phyloP scores from a whole-genome alignment of 768 basidiomycete genomes.

The Epithele typhae region DNA sequence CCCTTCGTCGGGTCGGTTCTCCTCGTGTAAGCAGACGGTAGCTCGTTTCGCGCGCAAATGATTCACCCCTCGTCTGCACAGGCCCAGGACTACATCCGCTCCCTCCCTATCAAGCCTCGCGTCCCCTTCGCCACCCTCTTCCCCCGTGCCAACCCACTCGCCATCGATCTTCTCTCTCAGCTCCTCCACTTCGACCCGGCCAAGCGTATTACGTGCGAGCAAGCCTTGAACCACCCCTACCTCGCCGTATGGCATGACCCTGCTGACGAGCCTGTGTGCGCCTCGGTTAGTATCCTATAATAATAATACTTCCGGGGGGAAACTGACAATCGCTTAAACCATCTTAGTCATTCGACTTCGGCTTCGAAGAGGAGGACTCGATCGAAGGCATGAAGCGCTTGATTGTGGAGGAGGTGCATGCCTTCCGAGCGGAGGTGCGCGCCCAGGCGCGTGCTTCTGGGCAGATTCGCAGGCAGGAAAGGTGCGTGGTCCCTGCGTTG shows the following conservation, averaged over 20 bases:
- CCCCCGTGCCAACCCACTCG: conserved; percentile 90
- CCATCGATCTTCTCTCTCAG: conserved; percentile 87
- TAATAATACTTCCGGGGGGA: too few species aligned
- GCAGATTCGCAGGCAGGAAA: conserved; percentile 75
- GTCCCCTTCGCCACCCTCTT: conserved; percentile 90
- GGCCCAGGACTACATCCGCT: conserved; percentile 98
- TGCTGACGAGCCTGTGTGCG: conserved; percentile 86
- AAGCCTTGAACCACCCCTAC: conserved; percentile 94
- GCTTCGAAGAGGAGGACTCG: conserved; percentile 93
- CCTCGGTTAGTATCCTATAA: conserved; percentile 44
- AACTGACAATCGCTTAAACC: too few species aligned
- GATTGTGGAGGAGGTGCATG: conserved; percentile 88
- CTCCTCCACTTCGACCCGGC: conserved; percentile 96
- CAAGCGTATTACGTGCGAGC: conserved; percentile 92
- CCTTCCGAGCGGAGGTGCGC: conserved; percentile 88
- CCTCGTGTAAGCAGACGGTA: conserved; percentile 61
- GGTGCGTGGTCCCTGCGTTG: conserved; percentile 35
- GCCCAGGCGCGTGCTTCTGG: conserved; percentile 71
- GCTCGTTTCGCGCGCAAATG: too few species aligned
- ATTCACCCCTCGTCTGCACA: too few species aligned
- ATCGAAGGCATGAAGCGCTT: conserved; percentile 97
- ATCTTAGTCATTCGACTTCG: conserved; percentile 85
- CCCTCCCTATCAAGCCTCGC: conserved; percentile 93
- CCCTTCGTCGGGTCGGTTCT: conserved; percentile 91
- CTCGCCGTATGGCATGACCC: conserved; percentile 97